A percentile compares a stretch with the other conserved stretches of the same genome.
phyloP scores from a whole-genome alignment of 257 asterid species.

The Fraxinus anomala region DNA sequence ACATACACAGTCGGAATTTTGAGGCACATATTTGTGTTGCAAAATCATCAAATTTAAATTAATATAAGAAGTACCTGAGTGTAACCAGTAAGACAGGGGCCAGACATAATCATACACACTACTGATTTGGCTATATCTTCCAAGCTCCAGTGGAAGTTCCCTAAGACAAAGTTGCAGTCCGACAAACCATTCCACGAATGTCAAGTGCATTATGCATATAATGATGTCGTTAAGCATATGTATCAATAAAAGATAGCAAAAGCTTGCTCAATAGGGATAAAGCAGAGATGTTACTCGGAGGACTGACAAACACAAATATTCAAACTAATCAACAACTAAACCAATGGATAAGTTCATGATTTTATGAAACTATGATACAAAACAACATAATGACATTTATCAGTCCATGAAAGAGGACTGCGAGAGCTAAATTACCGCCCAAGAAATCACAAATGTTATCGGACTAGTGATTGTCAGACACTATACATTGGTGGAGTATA shows the following conservation, averaged over 20 bases:
- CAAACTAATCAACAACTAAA: not conserved
- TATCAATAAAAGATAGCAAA: constrained; percentile 19
- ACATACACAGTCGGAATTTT: constrained; percentile 18
- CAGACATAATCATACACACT: constrained; percentile 94
- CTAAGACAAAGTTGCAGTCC: constrained; percentile 34
- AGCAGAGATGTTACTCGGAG: not conserved
- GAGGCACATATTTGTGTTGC: constrained; percentile 23
- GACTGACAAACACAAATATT: not conserved
- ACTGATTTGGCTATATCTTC: constrained; percentile 85
- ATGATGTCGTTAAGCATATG: not conserved
- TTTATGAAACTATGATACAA: not conserved
- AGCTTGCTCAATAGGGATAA: not conserved
- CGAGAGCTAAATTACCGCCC: not conserved
- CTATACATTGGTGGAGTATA: not conserved
- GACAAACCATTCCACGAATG: not conserved
- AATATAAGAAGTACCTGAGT: constrained; percentile 65
- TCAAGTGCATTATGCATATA: not conserved
- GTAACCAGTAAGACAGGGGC: constrained; percentile 94
- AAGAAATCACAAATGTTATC: not conserved
- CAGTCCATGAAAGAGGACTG: not conserved
- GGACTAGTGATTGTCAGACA: not conserved
- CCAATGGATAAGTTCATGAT: not conserved
- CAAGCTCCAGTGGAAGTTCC: constrained; percentile 83
- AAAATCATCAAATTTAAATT: constrained; percentile 13
- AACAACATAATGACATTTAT: not conserved